Evolutionary conservation across 1,284 basidiomycete genomes (phyloP), one percentile per base, ranked within the genome.

Genomic region (Tranzscheliella williamsii): DNA sequence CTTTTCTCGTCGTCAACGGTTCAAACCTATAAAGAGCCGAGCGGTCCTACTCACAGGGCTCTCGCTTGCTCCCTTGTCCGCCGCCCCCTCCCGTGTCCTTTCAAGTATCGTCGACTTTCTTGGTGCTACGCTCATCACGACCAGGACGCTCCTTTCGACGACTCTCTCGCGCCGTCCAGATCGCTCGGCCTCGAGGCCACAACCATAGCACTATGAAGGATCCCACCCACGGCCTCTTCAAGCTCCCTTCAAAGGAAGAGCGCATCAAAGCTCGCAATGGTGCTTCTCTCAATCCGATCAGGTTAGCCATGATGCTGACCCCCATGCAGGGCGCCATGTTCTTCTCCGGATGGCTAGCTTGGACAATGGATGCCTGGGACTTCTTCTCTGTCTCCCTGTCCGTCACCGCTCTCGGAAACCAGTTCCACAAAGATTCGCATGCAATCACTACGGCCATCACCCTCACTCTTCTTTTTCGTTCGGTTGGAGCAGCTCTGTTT

Each of bases 381-480:
- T 76, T 75, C 37, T 76, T 76, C 57, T 56, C 66, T 23, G 67
- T 76, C 36, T 69, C 69, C 2, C 65, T 76, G 30, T 69, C 68
- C 21, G 67, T 72, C 40, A 33, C 34, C 5, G 40, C 46, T 0
- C 61, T 70, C 18, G 31, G 40, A 2, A 46, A 24, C 17, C 37
- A 55, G 35, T 70, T 67, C 47, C 8, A 52, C 34, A 44, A 31
- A 9, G 22, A 40, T 11, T 20, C 52, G 0, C 44, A 53, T 34
- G 41, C 63, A 40, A 60, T 73, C 38, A 73, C 70, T n/a, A 72
- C 70, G 7, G 84, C 90, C 6, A 92, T 98, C 75, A 97, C 93
- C 3, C 83, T 97, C 38, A 96, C 93, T 0, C 83, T 96, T 1
- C 85, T 97, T 24, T 90, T 95, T 81, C 86, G 94, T 42, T 88